Evolutionary conservation across 2,329 filamentous ascomycete species (phyloP), one percentile per base, ranked within the genome.

Genomic region (Rachicladosporium sp.): DNA sequence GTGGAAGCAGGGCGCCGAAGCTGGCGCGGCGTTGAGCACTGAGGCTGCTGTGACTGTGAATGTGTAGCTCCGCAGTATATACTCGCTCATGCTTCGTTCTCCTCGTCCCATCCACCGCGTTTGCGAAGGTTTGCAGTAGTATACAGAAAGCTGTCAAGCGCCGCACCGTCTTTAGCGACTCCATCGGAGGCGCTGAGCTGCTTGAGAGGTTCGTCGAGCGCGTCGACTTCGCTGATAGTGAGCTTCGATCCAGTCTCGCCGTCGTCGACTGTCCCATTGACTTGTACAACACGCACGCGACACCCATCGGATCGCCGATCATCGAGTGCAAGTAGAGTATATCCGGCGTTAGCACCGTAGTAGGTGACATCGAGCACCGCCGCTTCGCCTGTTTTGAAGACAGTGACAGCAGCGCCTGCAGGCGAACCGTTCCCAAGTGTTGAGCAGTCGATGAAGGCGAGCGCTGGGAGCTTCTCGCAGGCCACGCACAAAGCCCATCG

Each of bases 391-490:
- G 23, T 27, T 8, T 27, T 27, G 23, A 7, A 27, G 7, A 8
- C 23, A 8, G 23, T 27, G 23, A 27, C 23, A 27, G 23, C 5
- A 27, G 23, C 4, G 4, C 8, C 23, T 27, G 23, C 23, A 27
- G 23, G 23, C 23, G 23, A 6, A 27, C 7, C 23, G 8, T 27
- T 7, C 23, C 23, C 23, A 8, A 27, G 23, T 27, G 23, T 7
- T 27, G 23, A 27, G 23, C 12, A 9, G 23, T 41, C 13, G 41
- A 36, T 11, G 43, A 31, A 13, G 38, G 33, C 9, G 6, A 93
- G 62, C 31, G 71, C 82, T 42, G 76, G 72, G 21, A 65, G 38
- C 4, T 61, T 62, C 46, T 69, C 67, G 36, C 59, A 62, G 9
- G 63, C 60, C 4, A 67, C 58, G 4, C 66, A 39, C 7, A 69